Evolutionary conservation across 2,329 filamentous ascomycete species (phyloP), one percentile per base, ranked within the genome.

Genomic region (Sporothrix inflata): DNA sequence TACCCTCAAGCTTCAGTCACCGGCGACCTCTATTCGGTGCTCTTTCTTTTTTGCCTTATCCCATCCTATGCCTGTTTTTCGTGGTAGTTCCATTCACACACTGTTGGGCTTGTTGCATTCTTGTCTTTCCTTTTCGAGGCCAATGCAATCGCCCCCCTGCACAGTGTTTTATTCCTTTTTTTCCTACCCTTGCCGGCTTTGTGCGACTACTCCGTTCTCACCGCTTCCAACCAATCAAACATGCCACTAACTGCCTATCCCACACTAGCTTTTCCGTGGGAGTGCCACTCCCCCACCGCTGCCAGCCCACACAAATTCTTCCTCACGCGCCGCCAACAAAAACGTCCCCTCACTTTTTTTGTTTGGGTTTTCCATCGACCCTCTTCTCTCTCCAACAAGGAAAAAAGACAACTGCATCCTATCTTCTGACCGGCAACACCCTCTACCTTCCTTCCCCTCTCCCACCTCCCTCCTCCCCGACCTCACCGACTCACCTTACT

Each of bases 261-360:
- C 66, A 70, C 55, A 66, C 73, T 71, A 73, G 69, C 69, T 69
- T 60, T 71, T 65, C 65, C 69, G 47, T 57, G 45, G 21, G 53
- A 57, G 30, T 60, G 34, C 27, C 57, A 67, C 55, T 57, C 69
- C 72, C 60, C 72, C 70, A 69, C 70, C 67, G 27, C 66, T 61
- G 65, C 63, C 47, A 70, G 55, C 47, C 72, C 72, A 71, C 65
- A 70, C 71, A 73, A 73, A 73, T 66, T 73, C 70, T 71, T 70
- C 67, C 72, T 72, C 70, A 68, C 72, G 72, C 72, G 72, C 70
- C 61, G 49, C 72, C 49, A 60, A 38, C 51, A 72, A 72, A 68
- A 71, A 27, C 51, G 53, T 70, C 72, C 72, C 72, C 72, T 72
- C 70, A 69, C 49, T 55, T 73, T 73, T 72, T 73, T 70, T 71